These are phyloP conservation scores for Mucuna pruriens DNA, from an alignment of 306 rosid species.

Conservation along the genomic window DNA sequence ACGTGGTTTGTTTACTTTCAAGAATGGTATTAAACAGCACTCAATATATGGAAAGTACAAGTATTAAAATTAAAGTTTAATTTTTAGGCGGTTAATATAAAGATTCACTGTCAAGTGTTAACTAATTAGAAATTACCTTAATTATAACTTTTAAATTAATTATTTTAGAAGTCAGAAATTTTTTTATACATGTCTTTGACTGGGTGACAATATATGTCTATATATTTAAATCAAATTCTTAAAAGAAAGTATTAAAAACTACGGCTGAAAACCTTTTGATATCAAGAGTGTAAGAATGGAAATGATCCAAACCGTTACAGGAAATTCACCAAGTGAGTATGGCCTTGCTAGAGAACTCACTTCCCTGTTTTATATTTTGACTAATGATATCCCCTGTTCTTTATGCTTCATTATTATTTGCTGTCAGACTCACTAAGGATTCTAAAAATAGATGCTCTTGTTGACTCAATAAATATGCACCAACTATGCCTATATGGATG, in stretches of 20 bases:
- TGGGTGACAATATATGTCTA: background rate
- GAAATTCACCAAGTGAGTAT: background rate
- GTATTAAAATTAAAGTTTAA: background rate
- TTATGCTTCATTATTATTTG: background rate
- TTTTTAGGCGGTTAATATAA: background rate
- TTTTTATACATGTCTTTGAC: background rate
- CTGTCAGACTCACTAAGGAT: background rate
- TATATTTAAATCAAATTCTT: background rate
- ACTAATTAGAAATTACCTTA: background rate
- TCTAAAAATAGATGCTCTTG: background rate
- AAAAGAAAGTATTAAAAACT: background rate
- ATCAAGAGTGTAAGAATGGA: background rate
- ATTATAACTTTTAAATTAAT: too few species aligned
- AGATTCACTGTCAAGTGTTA: background rate
- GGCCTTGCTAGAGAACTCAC: background rate
- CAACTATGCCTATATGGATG: background rate
- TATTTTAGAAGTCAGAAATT: too few species aligned
- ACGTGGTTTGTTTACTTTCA: slow-evolving; percentile 16
- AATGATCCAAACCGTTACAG: background rate
- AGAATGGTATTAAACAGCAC: background rate
- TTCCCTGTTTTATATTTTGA: background rate
- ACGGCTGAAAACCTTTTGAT: background rate
- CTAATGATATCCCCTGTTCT: background rate
- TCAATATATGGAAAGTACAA: background rate
- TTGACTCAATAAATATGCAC: background rate